Evolutionary conservation across 768 basidiomycete species (phyloP).

Genomic region (Agrocybe praecox): DNA sequence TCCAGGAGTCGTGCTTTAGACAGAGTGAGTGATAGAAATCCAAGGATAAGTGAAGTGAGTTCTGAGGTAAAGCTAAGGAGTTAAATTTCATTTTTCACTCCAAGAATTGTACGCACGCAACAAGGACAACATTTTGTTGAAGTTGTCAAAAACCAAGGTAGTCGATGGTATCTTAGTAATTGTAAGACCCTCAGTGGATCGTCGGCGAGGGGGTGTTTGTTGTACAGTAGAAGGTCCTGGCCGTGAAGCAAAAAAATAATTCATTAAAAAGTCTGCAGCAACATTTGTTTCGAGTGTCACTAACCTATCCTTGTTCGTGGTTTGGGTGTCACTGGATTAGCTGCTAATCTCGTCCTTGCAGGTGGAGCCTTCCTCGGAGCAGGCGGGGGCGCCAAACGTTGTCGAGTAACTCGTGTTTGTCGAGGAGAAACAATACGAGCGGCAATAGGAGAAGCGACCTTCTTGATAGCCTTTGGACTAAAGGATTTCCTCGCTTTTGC

Average conservation of each 20-base stretch:
- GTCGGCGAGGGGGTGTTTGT: constrained; percentile 27
- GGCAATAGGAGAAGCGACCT: constrained; percentile 14
- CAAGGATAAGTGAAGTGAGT: constrained; percentile 61
- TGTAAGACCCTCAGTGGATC: constrained; percentile 17
- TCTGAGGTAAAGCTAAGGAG: constrained; percentile 35
- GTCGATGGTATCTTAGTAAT: constrained; percentile 5
- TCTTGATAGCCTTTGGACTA: constrained; percentile 25
- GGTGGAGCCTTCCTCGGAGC: constrained; percentile 30
- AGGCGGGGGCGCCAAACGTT: constrained; percentile 21
- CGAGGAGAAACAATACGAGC: constrained; percentile 22
- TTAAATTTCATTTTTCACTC: neutral
- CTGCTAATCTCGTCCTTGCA: constrained; percentile 21
- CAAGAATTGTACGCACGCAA: constrained; percentile 47
- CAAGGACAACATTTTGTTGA: constrained; percentile 45
- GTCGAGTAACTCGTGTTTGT: constrained; percentile 19
- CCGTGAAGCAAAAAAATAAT: constrained; percentile 25
- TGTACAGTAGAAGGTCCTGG: constrained; percentile 28
- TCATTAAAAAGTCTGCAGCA: neutral
- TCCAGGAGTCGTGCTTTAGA: constrained; percentile 70
- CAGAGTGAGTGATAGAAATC: constrained; percentile 67
- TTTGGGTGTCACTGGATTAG: constrained; percentile 46
- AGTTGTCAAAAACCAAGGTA: constrained; percentile 37
- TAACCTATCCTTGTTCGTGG: constrained; percentile 41
- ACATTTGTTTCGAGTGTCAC: neutral
- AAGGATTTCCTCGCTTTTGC: constrained; percentile 18